Evolutionary conservation across 129 eudicot species (phyloP).

Genomic region (Saposhnikovia divaricata): DNA sequence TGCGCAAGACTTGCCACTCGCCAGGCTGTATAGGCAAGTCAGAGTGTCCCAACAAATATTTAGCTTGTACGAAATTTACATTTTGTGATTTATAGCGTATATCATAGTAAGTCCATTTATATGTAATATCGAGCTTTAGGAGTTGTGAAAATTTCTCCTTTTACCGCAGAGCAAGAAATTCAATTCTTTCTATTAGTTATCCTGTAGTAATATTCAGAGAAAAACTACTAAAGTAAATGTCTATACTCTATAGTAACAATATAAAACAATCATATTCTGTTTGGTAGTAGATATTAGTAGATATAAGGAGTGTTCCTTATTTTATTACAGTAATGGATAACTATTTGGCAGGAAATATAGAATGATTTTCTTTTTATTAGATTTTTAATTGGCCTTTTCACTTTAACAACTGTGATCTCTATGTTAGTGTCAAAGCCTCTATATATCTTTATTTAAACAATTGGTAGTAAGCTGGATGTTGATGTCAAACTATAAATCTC

Average conservation of each 20-base stretch:
- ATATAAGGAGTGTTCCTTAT: not conserved
- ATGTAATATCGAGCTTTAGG: not conserved
- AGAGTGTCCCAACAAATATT: not conserved
- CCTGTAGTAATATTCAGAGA: not conserved
- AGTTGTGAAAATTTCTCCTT: not conserved
- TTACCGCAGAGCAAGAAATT: not conserved
- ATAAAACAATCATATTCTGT: not conserved
- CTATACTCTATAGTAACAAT: not conserved
- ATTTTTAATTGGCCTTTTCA: not conserved
- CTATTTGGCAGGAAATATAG: not conserved
- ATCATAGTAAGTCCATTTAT: not conserved
- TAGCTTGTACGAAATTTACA: not conserved
- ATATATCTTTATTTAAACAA: not conserved
- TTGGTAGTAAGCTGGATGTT: not conserved
- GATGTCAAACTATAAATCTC: not conserved
- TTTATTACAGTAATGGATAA: not conserved
- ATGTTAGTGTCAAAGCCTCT: not conserved
- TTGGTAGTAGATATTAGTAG: not conserved
- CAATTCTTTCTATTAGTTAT: not conserved
- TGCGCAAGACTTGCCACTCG: not conserved
- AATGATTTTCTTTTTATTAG: not conserved
- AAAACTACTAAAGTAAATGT: not conserved
- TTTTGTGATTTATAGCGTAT: not conserved
- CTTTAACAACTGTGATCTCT: not conserved
- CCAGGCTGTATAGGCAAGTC: not conserved